phyloP scores from a whole-genome alignment of 2,329 filamentous ascomycete species.

The Coniella vitis region DNA sequence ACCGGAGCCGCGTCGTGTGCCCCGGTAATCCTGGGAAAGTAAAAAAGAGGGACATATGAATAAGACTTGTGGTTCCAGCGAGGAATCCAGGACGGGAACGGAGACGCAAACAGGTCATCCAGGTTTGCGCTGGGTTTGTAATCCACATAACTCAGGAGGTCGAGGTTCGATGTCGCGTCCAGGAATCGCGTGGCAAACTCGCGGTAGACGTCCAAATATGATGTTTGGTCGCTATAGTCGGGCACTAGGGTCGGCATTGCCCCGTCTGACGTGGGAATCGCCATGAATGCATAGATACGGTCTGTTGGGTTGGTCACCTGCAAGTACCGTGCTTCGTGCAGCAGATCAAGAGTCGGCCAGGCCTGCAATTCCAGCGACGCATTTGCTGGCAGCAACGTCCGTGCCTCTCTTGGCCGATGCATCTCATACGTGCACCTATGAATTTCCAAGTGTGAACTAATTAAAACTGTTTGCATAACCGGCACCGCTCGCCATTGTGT shows the following conservation, averaged over 20 bases:
- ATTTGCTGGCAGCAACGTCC: neutral
- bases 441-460: neutral
- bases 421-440: neutral
- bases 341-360: neutral
- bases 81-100: constrained; percentile 18
- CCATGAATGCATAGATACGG: constrained; percentile 9
- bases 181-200: constrained; percentile 2
- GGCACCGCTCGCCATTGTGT: fast-evolving
- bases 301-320: neutral
- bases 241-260: neutral
- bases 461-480: neutral
- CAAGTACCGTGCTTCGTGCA: neutral
- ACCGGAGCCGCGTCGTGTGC: neutral
- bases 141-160: neutral
- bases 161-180: neutral
- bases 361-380: neutral
- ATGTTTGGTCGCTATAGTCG: neutral
- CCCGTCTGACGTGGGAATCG: neutral
- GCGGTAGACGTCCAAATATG: constrained; percentile 7
- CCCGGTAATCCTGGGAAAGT: fast-evolving
- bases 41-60: fast-evolving
- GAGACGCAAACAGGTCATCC: constrained; percentile 27
- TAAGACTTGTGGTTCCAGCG: neutral
- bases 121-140: constrained; percentile 28
- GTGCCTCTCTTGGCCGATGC: neutral